Conservation (phyloP, 164 flowering plant genomes). For the Cinnamomum chago region DNA sequence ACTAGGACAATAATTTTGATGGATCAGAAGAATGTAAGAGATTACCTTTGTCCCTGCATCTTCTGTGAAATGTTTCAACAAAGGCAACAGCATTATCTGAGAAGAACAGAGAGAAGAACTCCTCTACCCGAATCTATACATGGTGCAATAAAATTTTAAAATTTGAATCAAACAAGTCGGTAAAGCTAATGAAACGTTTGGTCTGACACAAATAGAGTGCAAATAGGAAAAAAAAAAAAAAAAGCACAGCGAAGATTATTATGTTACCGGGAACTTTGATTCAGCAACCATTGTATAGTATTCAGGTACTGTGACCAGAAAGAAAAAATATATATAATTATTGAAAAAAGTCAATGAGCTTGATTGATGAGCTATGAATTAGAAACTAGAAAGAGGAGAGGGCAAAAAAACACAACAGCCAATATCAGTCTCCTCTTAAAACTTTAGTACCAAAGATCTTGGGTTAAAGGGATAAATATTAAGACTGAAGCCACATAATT, state of each 20-base stretch:
- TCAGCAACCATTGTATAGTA: conserved; percentile 64
- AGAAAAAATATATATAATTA: conserved; percentile 10
- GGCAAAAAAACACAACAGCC: no score
- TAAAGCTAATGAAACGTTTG: neutral
- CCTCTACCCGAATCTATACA: conserved; percentile 60
- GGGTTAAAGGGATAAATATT: no score
- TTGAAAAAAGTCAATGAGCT: conserved; percentile 3
- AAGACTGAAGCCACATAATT: no score
- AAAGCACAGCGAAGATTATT: neutral
- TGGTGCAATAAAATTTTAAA: neutral
- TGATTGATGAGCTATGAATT: neutral
- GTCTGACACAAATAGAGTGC: neutral
- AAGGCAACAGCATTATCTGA: conserved; percentile 64
- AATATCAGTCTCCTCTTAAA: no score
- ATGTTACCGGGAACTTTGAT: conserved; percentile 65
- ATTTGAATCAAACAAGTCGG: neutral
- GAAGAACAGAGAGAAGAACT: conserved; percentile 66
- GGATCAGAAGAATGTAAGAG: neutral
- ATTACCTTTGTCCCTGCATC: conserved; percentile 91
- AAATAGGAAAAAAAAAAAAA: neutral
- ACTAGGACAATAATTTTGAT: neutral
- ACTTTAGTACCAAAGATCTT: no score
- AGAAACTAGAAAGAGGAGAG: neutral
- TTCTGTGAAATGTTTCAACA: conserved; percentile 60
- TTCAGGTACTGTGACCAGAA: conserved; percentile 63